Percentiles rank a stretch among this genome's conserved stretches.
phyloP scores from a whole-genome alignment of 306 rosid species.

The Boehmeria nivea region DNA sequence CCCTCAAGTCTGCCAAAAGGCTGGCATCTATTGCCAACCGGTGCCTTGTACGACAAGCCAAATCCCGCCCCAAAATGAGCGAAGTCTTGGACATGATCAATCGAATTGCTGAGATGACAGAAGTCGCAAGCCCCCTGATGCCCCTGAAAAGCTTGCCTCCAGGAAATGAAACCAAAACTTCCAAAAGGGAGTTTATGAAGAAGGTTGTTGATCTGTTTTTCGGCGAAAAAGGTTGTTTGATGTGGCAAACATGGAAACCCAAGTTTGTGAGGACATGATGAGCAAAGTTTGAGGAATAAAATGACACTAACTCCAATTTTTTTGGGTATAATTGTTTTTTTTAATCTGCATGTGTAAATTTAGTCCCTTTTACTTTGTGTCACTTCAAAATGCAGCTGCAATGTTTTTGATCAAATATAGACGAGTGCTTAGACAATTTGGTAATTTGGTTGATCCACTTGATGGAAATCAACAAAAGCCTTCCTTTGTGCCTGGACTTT shows the following conservation, averaged over 20 bases:
- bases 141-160: constrained; percentile 18
- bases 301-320: neutral
- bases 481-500: too few relatives aligned
- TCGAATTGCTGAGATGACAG: constrained; percentile 23
- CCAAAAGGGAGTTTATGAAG: constrained; percentile 32
- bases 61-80: constrained; percentile 50
- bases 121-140: constrained; percentile 26
- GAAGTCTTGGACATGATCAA: constrained; percentile 43
- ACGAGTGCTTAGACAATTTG: neutral
- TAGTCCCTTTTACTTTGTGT: neutral
- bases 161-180: constrained; percentile 21
- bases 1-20: constrained; percentile 42
- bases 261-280: constrained; percentile 29
- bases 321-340: neutral
- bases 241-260: constrained; percentile 30
- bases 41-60: constrained; percentile 42
- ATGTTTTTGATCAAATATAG: neutral
- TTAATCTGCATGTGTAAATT: constrained; percentile 3
- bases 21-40: constrained; percentile 48
- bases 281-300: constrained; percentile 10
- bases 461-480: too few relatives aligned
- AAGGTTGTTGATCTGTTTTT: constrained; percentile 35
- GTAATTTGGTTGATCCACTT: too few relatives aligned
- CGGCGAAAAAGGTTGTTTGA: constrained; percentile 43
- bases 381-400: too few relatives aligned